These are phyloP conservation scores for Pichia sp. DNA, from an alignment of 1,139 yeast species.

Conservation along the genomic window DNA sequence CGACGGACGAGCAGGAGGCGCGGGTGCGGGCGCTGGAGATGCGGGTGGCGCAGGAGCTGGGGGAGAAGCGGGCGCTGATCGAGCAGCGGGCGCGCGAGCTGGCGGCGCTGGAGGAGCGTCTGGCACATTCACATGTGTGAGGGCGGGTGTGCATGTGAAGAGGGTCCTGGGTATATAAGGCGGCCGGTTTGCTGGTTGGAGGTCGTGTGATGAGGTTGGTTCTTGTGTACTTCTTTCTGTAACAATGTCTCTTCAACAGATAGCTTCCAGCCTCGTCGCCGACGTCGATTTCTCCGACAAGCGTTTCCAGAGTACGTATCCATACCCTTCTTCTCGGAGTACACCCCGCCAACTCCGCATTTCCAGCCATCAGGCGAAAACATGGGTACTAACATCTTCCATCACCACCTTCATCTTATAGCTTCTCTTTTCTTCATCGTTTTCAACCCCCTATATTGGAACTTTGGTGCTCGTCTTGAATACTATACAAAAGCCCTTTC, in stretches of 20 bases:
- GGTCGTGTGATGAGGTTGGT: background rate
- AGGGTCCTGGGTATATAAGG: background rate
- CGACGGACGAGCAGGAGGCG: constrained; percentile 40
- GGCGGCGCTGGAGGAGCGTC: constrained; percentile 30
- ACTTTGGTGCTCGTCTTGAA: constrained; percentile 80
- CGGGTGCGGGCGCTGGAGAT: constrained; percentile 73
- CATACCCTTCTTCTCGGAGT: background rate
- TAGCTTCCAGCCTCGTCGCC: constrained; percentile 19
- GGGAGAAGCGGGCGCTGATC: constrained; percentile 76
- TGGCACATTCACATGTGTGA: constrained; percentile 14
- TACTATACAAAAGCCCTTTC: constrained; percentile 71
- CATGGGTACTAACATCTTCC: too few species aligned
- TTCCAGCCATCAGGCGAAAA: too few species aligned
- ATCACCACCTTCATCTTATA: background rate
- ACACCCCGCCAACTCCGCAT: too few species aligned
- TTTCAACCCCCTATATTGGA: constrained; percentile 95
- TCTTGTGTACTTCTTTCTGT: background rate
- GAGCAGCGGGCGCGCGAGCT: constrained; percentile 85
- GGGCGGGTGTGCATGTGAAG: constrained; percentile 1
- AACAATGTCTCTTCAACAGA: constrained; percentile 12
- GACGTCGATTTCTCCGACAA: constrained; percentile 28
- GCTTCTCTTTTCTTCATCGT: constrained; percentile 52
- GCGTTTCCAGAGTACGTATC: constrained; percentile 24
- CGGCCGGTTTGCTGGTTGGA: background rate
- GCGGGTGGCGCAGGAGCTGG: constrained; percentile 83